Base-by-base conservation (phyloP, 1,284 basidiomycete species). In the Trichosporon sp. region DNA sequence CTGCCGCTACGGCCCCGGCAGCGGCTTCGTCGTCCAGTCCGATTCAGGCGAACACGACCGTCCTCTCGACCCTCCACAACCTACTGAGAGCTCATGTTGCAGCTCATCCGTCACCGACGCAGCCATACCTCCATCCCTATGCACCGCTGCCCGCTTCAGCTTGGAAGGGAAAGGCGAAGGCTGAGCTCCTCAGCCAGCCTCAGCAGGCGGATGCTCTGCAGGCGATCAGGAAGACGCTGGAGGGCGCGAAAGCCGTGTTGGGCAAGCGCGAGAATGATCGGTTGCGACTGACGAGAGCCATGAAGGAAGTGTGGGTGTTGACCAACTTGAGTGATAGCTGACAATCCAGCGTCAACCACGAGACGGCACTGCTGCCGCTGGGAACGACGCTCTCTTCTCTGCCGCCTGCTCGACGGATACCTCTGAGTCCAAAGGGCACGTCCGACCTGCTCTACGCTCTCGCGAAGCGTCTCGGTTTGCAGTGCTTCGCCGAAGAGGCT, bases 401-500 rank as follows among this genome's bases (percentile, higher is more conserved):
- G 0, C 67, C 68, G 5, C 56, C 66, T 1, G 62, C 63, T 7
- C 27, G 63, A 19, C 46, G 66, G n/a, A 37, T 65, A 11, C 56
- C 59, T 9, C 58, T 70, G 14, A 54, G 68, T 1, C 21, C 33
- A 1, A 66, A 73, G 2, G 44, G 66, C 0, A 74, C 77, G 0
- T 64, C 72, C 27, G 63, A 75, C 16, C 69, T 79, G 5, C 65
- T 79, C 27, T 63, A 70, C 5, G 59, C 67, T 11, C 66, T 79
- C 1, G 69, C 74, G 1, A 63, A 63, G 40, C 46, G 63, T 10
- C 63, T 73, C 4, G 71, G 68, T 14, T 67, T 79, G 33, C 73
- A 78, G 62, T 70, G 71, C 29, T 79, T 74, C 59, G 66, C 73
- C 31, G 77, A 79, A 64, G 77, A 79, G 75, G 11, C 65, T 75